phyloP scores from a whole-genome alignment of 257 asterid species.

The Cordia subcordata region DNA sequence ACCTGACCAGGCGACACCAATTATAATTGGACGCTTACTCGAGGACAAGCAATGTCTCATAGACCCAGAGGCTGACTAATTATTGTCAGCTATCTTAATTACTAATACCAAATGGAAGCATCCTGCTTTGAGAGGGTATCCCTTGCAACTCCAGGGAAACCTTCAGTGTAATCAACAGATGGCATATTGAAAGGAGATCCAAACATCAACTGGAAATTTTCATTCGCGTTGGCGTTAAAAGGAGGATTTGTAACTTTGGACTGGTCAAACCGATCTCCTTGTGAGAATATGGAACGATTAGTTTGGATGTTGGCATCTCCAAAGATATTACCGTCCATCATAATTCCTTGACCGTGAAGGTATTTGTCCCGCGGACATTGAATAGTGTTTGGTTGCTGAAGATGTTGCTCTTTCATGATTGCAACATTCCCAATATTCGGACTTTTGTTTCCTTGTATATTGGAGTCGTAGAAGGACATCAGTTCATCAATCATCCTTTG shows the following conservation, averaged over 20 bases:
- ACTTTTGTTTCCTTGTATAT: constrained; percentile 40
- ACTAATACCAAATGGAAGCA: constrained; percentile 48
- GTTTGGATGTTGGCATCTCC: background rate
- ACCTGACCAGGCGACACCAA: background rate
- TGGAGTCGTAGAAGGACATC: constrained; percentile 57
- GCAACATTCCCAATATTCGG: constrained; percentile 18
- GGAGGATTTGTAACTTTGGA: constrained; percentile 35
- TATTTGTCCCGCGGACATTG: background rate
- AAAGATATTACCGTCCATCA: background rate
- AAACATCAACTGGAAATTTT: constrained; percentile 48
- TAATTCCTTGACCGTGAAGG: background rate
- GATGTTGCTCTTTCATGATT: constrained; percentile 28
- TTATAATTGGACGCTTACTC: too few relatives aligned
- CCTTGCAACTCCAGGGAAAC: constrained; percentile 31
- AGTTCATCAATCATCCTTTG: constrained; percentile 66
- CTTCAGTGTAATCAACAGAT: constrained; percentile 35
- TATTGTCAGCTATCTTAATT: constrained; percentile 1
- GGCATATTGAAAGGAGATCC: constrained; percentile 43
- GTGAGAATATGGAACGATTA: background rate
- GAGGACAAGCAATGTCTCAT: too few relatives aligned
- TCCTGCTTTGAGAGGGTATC: constrained; percentile 45
- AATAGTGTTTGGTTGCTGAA: constrained; percentile 25
- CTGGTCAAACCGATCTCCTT: constrained; percentile 33
- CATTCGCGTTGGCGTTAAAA: constrained; percentile 34
- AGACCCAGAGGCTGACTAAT: too few relatives aligned